Base-by-base conservation (phyloP, 805 yeast genomes). In the Torulaspora franciscae region DNA sequence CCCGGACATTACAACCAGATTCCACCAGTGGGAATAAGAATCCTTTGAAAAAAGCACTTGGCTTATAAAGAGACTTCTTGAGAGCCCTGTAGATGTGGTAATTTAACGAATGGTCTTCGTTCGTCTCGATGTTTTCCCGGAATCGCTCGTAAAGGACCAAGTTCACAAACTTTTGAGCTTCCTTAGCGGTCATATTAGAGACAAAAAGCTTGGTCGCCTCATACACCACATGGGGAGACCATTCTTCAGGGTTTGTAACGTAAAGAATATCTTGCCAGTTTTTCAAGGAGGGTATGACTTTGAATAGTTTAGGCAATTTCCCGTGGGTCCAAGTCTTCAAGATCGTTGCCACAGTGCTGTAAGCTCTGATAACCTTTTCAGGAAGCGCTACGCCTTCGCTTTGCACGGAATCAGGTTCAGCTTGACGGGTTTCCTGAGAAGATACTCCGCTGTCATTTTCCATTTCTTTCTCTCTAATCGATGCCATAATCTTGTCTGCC, bases 31-130 rank as follows among this genome's bases (percentile, higher is more conserved):
- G 98, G 62, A 93, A 86, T 48, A 93, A 71, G 60, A 93, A 89
- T 1, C 99, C 99, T 67, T 89, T 91, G 76, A 91, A 93, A 61
- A 91, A 93, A 8, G 99, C 99, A 44, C 93, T 89, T 25, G 99
- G 99, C 66, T 93, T 93, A 73, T 93, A 93, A 43, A 95, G 74
- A 0, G 97, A 79, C 69, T 93, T 93, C 67, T 90, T 91, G 56
- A 93, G 69, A 0, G 99, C 81, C 59, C 96, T 79, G 66, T 93
- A 93, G 33, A 93, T 73, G 63, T 93, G 99, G 62, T 93, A 91
- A 68, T 95, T 91, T 52, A 93, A 75, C 29, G 78, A 79, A 58
- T 85, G 91, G 48, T 79, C 83, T 54, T 83, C 90, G 46, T 77
- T 77, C 23, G 80, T 82, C 59, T 83, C 90, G 43, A 85, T 83